These are phyloP conservation scores for Cladorrhinum sp. DNA, from an alignment of 2,329 filamentous ascomycete species.

Conservation along the genomic window DNA sequence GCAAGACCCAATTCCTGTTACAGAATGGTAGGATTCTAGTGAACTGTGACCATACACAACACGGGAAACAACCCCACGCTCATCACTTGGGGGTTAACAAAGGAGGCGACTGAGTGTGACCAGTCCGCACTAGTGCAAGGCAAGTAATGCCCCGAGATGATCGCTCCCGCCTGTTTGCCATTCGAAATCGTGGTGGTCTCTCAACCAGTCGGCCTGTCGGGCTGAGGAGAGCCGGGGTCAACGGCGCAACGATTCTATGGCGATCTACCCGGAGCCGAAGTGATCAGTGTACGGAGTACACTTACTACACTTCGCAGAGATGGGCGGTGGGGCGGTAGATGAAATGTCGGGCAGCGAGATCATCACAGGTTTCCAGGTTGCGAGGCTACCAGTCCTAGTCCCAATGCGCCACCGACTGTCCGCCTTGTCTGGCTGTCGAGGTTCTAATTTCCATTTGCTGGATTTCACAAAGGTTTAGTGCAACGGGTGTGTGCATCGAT, in stretches of 20 bases:
- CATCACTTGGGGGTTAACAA: neutral
- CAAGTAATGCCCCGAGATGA: conserved; percentile 14
- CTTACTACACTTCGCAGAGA: neutral
- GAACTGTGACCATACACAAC: neutral
- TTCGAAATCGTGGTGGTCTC: conserved; percentile 16
- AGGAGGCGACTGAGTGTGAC: neutral
- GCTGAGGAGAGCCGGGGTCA: conserved; percentile 9
- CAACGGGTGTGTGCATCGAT: neutral
- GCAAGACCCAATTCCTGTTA: neutral
- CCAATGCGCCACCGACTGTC: neutral
- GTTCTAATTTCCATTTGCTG: neutral
- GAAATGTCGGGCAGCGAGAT: conserved; percentile 1
- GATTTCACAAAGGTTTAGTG: neutral
- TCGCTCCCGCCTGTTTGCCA: conserved; percentile 5
- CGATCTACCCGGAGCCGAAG: conserved; percentile 5
- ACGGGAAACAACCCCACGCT: neutral
- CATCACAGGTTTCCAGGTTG: neutral
- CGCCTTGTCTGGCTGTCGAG: conserved; percentile 7
- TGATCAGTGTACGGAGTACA: neutral
- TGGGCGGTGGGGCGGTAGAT: neutral
- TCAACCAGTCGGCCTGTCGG: conserved; percentile 15
- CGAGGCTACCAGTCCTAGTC: neutral
- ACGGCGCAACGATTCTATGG: conserved; percentile 10
- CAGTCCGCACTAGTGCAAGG: neutral
- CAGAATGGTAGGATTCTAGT: neutral